phyloP scores from a whole-genome alignment of 139 green algal genomes.

The Asterochloris sp. region DNA sequence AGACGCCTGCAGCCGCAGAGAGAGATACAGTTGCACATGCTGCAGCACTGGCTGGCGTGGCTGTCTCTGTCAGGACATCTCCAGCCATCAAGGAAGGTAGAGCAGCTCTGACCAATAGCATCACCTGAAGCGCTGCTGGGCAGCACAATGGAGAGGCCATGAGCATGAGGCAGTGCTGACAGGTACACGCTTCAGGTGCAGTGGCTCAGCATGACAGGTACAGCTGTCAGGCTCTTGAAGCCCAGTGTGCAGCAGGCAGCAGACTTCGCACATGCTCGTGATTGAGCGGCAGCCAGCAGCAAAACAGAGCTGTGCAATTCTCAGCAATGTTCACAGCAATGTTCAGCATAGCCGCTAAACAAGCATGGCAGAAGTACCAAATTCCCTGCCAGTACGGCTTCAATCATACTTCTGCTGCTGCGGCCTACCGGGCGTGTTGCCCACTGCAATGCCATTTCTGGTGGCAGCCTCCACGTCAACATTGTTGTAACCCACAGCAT shows the following conservation, averaged over 20 bases:
- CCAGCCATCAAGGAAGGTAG: not conserved
- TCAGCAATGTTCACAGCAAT: no score
- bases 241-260: not conserved
- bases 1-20: slow-evolving; percentile 53
- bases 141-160: not conserved
- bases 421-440: slow-evolving; percentile 90
- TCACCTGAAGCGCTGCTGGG: not conserved
- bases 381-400: slow-evolving; percentile 84
- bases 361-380: not conserved
- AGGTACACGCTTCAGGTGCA: not conserved
- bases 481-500: slow-evolving; percentile 99
- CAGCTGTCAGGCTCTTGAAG: not conserved
- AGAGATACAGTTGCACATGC: not conserved
- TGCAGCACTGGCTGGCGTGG: not conserved
- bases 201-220: not conserved
- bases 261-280: not conserved
- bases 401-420: not conserved
- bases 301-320: no score
- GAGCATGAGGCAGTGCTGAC: not conserved
- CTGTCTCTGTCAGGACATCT: not conserved
- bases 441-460: slow-evolving; percentile 86
- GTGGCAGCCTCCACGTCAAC: slow-evolving; percentile 88
- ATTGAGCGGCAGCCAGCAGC: not conserved
- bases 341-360: not conserved
- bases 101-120: not conserved